phyloP scores from a whole-genome alignment of 371 early-diverging fungal genomes.

The Mortierella sp. region DNA sequence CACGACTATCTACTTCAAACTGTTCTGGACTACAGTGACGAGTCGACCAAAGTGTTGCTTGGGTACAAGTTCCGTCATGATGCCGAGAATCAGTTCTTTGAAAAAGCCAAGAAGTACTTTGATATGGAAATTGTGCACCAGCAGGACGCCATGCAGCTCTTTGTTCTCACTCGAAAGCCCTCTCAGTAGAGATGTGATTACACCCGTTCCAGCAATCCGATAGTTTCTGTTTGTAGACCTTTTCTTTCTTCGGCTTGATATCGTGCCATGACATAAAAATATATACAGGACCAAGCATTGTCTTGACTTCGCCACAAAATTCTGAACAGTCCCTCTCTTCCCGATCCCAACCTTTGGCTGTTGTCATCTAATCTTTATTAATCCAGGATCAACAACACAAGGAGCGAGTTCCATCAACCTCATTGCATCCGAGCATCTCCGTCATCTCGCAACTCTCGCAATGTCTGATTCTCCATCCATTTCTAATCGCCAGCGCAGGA shows the following conservation, averaged over 20 bases:
- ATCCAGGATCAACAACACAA: too few relatives aligned
- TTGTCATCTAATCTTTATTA: too few relatives aligned
- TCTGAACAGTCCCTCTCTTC: too few relatives aligned
- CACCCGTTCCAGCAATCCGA: neutral
- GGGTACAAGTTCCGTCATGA: conserved; percentile 54
- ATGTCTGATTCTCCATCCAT: conserved; percentile 37
- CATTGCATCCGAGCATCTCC: neutral
- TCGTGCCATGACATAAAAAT: too few relatives aligned
- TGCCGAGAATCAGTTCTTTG: conserved; percentile 48
- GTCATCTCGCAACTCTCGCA: neutral
- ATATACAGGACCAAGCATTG: too few relatives aligned
- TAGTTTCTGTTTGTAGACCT: too few relatives aligned
- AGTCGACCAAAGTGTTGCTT: conserved; percentile 40
- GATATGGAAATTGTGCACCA: conserved; percentile 42
- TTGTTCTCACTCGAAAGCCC: conserved; percentile 45
- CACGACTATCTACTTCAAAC: conserved; percentile 47
- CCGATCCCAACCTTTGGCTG: too few relatives aligned
- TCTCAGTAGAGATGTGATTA: neutral
- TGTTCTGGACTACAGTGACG: conserved; percentile 46
- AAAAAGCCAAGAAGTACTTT: conserved; percentile 36
- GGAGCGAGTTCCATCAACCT: too few relatives aligned
- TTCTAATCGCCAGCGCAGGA: conserved; percentile 53
- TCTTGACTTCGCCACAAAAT: too few relatives aligned
- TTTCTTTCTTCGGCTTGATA: too few relatives aligned
- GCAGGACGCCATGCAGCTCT: conserved; percentile 53